Conservation (phyloP, 495 filamentous ascomycete species). For the Daldinia decipiens region DNA sequence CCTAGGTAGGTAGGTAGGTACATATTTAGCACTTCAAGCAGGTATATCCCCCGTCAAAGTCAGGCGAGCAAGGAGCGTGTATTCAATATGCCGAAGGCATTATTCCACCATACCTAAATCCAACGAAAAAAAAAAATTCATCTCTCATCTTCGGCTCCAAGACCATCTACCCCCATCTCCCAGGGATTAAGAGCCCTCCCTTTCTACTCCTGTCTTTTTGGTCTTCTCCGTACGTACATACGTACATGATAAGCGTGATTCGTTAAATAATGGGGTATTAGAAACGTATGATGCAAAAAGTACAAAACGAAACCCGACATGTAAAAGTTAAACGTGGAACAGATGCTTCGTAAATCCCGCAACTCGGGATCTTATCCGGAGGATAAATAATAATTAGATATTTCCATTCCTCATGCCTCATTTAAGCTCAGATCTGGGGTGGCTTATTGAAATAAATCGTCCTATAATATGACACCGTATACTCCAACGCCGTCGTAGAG, state of each 20-base stretch:
- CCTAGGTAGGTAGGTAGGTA: too few relatives aligned
- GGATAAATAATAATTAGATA: constrained; percentile 10
- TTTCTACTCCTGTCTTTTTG: constrained; percentile 12
- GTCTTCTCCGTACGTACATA: constrained; percentile 2
- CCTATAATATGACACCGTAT: constrained; percentile 21
- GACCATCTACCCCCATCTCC: not conserved
- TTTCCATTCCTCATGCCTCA: constrained; percentile 34
- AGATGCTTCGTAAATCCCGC: constrained; percentile 3
- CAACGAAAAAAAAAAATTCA: not conserved
- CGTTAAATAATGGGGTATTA: constrained; percentile 33
- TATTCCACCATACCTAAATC: not conserved
- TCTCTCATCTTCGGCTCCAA: not conserved
- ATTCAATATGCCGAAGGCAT: not conserved
- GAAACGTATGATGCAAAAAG: constrained; percentile 31
- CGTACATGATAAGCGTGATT: constrained; percentile 17
- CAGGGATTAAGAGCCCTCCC: constrained; percentile 17
- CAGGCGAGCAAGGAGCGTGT: constrained; percentile 4
- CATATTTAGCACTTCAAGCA: not conserved
- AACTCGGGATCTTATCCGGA: constrained; percentile 9
- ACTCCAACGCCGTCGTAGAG: constrained; percentile 18
- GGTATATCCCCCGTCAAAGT: not conserved
- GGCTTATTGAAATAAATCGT: constrained; percentile 20
- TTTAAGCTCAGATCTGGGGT: constrained; percentile 23
- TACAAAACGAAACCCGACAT: not conserved
- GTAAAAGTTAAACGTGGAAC: not conserved